phyloP scores from a whole-genome alignment of 116 monocot species.

The Zostera marina region DNA sequence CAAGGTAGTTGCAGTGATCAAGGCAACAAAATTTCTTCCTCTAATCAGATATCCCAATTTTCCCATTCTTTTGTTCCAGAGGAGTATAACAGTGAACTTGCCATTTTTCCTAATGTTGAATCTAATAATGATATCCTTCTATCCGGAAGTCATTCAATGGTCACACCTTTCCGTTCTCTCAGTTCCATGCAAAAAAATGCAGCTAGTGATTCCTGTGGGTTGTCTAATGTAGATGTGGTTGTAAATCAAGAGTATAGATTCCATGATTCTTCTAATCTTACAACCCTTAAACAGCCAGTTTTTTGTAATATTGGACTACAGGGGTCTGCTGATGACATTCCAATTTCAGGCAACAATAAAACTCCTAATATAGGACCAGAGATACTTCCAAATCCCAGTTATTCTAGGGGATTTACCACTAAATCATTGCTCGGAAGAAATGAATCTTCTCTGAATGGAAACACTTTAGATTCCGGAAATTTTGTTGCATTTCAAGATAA shows the following conservation, averaged over 20 bases:
- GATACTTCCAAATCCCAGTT: background rate
- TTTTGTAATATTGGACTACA: slow-evolving; percentile 1
- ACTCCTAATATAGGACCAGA: background rate
- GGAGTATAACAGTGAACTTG: slow-evolving; percentile 1
- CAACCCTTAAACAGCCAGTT: slow-evolving; percentile 4
- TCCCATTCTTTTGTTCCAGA: slow-evolving; percentile 6
- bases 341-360: background rate
- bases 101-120: background rate
- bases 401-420: background rate
- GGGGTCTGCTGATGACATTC: background rate
- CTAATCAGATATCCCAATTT: background rate
- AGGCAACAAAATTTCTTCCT: background rate
- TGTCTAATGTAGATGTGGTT: slow-evolving; percentile 2
- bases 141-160: background rate
- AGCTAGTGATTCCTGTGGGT: background rate
- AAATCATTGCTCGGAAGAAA: slow-evolving; percentile 4
- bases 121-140: background rate
- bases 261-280: slow-evolving; percentile 6
- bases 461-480: slow-evolving; percentile 1
- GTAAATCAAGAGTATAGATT: background rate
- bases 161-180: background rate
- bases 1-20: background rate
- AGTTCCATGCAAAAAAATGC: slow-evolving; percentile 1
- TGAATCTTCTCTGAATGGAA: slow-evolving; percentile 5
- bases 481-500: slow-evolving; percentile 1